Evolutionary conservation across 441 rosid species (phyloP).

Genomic region (Jatropha multifida): DNA sequence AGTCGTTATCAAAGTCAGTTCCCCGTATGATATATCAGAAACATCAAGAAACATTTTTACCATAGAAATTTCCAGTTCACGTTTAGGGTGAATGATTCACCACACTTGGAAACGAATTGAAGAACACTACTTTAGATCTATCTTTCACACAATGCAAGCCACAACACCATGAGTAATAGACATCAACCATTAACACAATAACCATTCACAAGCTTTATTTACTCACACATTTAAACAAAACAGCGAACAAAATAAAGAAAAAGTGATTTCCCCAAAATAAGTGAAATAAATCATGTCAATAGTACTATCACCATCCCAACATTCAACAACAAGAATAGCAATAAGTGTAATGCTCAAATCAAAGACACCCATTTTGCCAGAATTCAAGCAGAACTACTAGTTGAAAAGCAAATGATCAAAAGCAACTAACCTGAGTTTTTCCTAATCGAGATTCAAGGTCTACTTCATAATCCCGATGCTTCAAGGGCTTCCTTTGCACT

Average conservation of each 20-base stretch:
- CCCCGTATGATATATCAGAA: background rate
- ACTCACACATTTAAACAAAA: too few species aligned
- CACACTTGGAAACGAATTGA: background rate
- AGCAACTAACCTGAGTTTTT: constrained; percentile 70
- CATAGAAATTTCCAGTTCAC: too few species aligned
- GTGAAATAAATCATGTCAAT: too few species aligned
- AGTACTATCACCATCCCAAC: background rate
- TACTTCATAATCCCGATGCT: constrained; percentile 96
- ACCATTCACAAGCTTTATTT: background rate
- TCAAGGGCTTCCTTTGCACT: constrained; percentile 94
- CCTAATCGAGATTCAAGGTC: constrained; percentile 96
- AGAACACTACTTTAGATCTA: background rate
- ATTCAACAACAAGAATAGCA: background rate
- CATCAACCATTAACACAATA: background rate
- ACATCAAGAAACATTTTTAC: background rate
- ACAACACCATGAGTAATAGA: background rate
- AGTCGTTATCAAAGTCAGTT: background rate
- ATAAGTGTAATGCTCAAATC: background rate
- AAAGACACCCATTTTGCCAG: background rate
- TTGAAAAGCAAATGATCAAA: background rate
- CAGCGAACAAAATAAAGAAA: too few species aligned
- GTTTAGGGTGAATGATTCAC: too few species aligned
- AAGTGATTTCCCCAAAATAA: too few species aligned
- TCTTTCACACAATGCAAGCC: background rate
- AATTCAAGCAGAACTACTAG: background rate